A percentile compares a stretch with the other conserved stretches of the same genome.
These are phyloP conservation scores for Pascua sp. DNA, from an alignment of 1,284 basidiomycete genomes.

Conservation along the genomic window DNA sequence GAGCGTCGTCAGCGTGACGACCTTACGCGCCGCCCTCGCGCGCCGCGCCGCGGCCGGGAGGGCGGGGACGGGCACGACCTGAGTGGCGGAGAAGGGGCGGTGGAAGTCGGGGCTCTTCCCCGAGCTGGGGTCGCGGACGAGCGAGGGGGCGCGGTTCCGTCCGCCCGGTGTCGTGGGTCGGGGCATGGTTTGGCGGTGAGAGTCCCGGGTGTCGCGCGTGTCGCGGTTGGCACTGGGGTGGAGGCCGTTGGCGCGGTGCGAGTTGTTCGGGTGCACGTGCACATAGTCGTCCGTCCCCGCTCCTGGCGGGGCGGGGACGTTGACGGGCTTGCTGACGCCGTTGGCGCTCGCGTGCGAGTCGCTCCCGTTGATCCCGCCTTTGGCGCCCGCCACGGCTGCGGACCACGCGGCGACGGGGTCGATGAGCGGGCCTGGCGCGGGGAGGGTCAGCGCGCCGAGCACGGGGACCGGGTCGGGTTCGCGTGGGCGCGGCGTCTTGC, in stretches of 20 bases:
- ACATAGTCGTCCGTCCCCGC: too few species aligned
- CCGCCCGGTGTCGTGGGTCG: neutral
- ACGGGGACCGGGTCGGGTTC: conserved; percentile 7
- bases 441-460: conserved; percentile 35
- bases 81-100: conserved; percentile 32
- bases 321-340: too few species aligned
- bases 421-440: conserved; percentile 38
- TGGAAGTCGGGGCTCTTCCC: conserved; percentile 27
- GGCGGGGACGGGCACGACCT: conserved; percentile 14
- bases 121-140: conserved; percentile 3
- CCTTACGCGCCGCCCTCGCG: conserved; percentile 14
- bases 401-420: conserved; percentile 32
- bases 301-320: too few species aligned
- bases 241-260: neutral
- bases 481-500: conserved; percentile 8
- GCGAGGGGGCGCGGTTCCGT: conserved; percentile 6
- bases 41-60: conserved; percentile 3
- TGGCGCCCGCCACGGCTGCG: conserved; percentile 19
- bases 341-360: neutral
- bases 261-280: neutral
- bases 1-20: conserved; percentile 31
- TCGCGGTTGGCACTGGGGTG: neutral
- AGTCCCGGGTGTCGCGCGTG: neutral
- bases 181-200: neutral
- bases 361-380: neutral